A percentile compares a stretch with the other conserved stretches of the same genome.
These are phyloP conservation scores for Neophaeococcomyces aloes DNA, from an alignment of 2,329 filamentous ascomycete species.

Conservation along the genomic window DNA sequence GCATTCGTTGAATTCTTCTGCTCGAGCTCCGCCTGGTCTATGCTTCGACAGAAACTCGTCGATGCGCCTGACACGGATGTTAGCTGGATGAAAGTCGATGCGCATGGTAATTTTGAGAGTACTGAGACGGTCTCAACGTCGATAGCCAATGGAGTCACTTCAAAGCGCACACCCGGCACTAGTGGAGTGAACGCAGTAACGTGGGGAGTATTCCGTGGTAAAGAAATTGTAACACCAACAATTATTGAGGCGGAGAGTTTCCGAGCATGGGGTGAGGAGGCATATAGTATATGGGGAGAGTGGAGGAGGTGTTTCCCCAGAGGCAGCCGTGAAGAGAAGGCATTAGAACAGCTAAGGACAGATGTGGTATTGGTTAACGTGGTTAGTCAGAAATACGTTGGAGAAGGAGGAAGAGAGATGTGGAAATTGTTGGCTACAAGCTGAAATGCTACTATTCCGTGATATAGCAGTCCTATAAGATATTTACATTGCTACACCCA, in stretches of 20 bases:
- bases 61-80: slow-evolving; percentile 54
- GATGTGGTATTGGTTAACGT: slow-evolving; percentile 81
- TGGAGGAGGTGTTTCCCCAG: slow-evolving; percentile 84
- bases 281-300: slow-evolving; percentile 88
- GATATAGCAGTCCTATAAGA: too few species aligned
- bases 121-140: slow-evolving; percentile 8
- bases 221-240: slow-evolving; percentile 91
- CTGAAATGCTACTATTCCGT: too few species aligned
- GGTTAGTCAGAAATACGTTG: slow-evolving; percentile 37
- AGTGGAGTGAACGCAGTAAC: slow-evolving; percentile 82
- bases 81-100: slow-evolving; percentile 81
- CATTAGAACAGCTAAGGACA: slow-evolving; percentile 56
- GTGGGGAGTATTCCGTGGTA: slow-evolving; percentile 90
- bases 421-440: slow-evolving; percentile 18
- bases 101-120: slow-evolving; percentile 64
- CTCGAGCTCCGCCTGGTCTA: slow-evolving; percentile 59
- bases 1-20: slow-evolving; percentile 96
- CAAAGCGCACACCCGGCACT: slow-evolving; percentile 25
- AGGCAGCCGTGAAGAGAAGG: slow-evolving; percentile 56
- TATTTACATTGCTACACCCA: too few species aligned
- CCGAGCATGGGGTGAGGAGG: slow-evolving; percentile 87
- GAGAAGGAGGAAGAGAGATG: slow-evolving; percentile 24
- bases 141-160: slow-evolving; percentile 30
- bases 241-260: slow-evolving; percentile 96
- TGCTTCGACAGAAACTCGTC: slow-evolving; percentile 53